phyloP scores from a whole-genome alignment of 495 filamentous ascomycete species.

The Trichocladium uniseriatum region DNA sequence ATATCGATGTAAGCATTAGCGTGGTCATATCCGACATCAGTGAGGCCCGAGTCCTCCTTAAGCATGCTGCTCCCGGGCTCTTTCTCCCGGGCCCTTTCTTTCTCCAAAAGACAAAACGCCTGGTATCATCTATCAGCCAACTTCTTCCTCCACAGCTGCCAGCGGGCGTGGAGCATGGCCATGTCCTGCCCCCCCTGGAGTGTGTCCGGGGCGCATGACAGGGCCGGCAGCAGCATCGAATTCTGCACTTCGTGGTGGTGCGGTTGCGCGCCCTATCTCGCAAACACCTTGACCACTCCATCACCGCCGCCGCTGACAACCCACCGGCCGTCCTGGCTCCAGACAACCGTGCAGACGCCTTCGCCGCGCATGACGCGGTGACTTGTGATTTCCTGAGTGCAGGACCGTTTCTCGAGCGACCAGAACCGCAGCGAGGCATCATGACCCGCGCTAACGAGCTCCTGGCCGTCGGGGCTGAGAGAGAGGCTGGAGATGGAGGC shows the following conservation, averaged over 20 bases:
- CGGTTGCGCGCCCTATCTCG: constrained; percentile 28
- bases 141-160: neutral
- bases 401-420: constrained; percentile 89
- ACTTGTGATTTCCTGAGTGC: constrained; percentile 86
- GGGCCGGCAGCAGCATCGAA: neutral
- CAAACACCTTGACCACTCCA: constrained; percentile 93
- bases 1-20: too few species aligned
- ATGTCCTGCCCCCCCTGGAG: neutral
- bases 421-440: constrained; percentile 93
- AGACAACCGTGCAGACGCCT: constrained; percentile 84
- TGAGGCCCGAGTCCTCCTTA: neutral
- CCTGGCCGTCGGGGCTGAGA: constrained; percentile 81
- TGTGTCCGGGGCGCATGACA: neutral
- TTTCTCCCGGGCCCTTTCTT: neutral
- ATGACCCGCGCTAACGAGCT: constrained; percentile 93
- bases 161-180: neutral
- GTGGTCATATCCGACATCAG: too few species aligned
- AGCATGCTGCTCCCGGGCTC: neutral
- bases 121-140: neutral
- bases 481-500: constrained; percentile 84
- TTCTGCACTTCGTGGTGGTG: neutral
- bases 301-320: constrained; percentile 95
- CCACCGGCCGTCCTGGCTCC: constrained; percentile 89
- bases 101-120: neutral
- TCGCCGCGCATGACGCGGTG: constrained; percentile 90